phyloP scores from a whole-genome alignment of 2,329 filamentous ascomycete species.

The Fusarium sp. region DNA sequence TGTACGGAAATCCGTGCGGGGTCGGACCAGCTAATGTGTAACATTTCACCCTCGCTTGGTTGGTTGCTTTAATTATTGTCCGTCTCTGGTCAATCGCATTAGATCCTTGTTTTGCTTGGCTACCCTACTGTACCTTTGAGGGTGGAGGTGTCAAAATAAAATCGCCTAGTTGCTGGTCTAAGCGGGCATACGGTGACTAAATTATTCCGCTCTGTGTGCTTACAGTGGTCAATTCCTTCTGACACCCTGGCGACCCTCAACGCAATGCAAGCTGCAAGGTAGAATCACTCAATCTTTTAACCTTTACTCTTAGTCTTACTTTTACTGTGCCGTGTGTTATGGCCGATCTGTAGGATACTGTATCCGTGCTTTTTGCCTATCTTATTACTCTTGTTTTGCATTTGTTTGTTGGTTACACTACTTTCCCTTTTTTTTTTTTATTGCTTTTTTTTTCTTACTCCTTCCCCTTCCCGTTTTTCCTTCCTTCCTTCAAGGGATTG shows the following conservation, averaged over 20 bases:
- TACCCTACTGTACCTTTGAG: not conserved
- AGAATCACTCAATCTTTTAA: not conserved
- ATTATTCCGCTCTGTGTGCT: not conserved
- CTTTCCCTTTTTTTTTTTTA: not conserved
- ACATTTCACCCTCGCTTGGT: not conserved
- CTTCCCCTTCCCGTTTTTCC: not conserved
- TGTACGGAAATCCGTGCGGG: not conserved
- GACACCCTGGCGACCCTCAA: not conserved
- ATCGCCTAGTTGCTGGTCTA: not conserved
- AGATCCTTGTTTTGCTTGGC: not conserved
- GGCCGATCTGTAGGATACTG: not conserved
- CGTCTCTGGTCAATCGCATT: not conserved
- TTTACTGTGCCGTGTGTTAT: not conserved
- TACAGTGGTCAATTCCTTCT: not conserved
- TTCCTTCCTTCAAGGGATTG: not conserved
- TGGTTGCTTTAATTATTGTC: not conserved
- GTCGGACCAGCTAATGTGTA: not conserved
- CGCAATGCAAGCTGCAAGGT: not conserved
- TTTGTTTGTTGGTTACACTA: not conserved
- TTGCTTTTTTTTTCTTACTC: not conserved
- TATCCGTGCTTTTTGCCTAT: not conserved
- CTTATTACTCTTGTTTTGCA: not conserved
- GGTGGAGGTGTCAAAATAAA: not conserved
- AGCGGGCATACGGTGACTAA: not conserved
- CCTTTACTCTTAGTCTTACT: too few relatives aligned